Conservation (phyloP, 2,329 filamentous ascomycete genomes). For the Basipetospora chlamydospora region DNA sequence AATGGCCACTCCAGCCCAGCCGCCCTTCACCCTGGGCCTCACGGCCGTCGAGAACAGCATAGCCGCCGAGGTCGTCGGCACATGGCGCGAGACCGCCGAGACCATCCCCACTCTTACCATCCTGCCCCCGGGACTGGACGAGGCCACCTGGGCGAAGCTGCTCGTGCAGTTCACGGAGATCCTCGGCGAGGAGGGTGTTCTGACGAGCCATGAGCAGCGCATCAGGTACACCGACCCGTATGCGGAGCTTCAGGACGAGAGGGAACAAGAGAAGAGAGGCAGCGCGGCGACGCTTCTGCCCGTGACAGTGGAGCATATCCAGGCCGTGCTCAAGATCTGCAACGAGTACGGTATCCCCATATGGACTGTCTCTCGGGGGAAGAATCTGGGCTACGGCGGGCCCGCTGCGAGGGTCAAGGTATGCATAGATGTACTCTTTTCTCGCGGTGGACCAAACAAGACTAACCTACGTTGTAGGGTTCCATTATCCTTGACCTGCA, state of each 20-base stretch:
- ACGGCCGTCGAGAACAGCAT: constrained; percentile 1
- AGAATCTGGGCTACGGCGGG: constrained; percentile 28
- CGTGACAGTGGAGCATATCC: constrained; percentile 19
- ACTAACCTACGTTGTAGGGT: constrained; percentile 13
- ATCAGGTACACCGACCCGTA: constrained; percentile 2
- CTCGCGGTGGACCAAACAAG: no score
- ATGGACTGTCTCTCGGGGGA: constrained; percentile 22
- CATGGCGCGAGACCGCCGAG: constrained; percentile 3
- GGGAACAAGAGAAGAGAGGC: constrained; percentile 3
- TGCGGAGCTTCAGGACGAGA: constrained; percentile 2
- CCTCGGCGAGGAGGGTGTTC: background rate
- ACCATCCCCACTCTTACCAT: background rate
- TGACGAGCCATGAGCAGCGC: constrained; percentile 1
- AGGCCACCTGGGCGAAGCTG: constrained; percentile 1
- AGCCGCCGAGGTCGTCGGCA: constrained; percentile 1
- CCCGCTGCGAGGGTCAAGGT: constrained; percentile 22
- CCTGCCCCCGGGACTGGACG: constrained; percentile 1
- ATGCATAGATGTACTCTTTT: no score
- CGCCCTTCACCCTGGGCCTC: background rate
- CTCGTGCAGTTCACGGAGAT: background rate
- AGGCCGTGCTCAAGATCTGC: constrained; percentile 11
- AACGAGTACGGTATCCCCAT: constrained; percentile 20
- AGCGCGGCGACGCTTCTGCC: constrained; percentile 16
- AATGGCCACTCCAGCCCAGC: constrained; percentile 1
- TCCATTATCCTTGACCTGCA: constrained; percentile 25